Evolutionary conservation across 2,329 filamentous ascomycete genomes (phyloP).

Genomic region (Cercospora nicotianae): DNA sequence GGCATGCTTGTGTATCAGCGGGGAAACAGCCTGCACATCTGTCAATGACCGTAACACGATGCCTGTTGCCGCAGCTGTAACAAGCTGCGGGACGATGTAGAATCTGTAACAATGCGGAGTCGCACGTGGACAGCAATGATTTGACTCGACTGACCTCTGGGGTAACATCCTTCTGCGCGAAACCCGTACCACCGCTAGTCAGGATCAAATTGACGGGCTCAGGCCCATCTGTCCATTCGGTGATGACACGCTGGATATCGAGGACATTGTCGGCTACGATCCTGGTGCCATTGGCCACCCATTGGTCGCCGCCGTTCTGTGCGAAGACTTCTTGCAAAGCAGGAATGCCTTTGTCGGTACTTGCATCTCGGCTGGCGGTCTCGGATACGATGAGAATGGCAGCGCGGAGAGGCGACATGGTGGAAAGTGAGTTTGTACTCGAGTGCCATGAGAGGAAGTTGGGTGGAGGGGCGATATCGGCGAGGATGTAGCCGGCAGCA

Average conservation of each 20-base stretch:
- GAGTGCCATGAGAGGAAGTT: not conserved
- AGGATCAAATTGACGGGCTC: conserved; percentile 70
- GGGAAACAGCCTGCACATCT: conserved; percentile 66
- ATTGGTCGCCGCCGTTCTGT: conserved; percentile 65
- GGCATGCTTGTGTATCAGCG: conserved; percentile 79
- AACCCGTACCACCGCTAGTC: conserved; percentile 91
- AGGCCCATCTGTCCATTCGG: conserved; percentile 68
- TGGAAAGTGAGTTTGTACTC: not conserved
- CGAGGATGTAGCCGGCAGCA: not conserved
- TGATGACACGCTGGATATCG: conserved; percentile 73
- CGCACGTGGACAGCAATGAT: not conserved
- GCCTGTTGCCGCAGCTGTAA: not conserved
- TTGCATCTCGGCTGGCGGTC: conserved; percentile 76
- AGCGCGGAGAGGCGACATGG: conserved; percentile 56
- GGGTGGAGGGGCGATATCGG: not conserved
- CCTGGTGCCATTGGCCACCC: conserved; percentile 66
- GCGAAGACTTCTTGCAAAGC: conserved; percentile 69
- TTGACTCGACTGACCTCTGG: conserved; percentile 66
- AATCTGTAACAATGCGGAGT: not conserved
- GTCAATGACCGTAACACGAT: not conserved
- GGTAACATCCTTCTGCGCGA: conserved; percentile 79
- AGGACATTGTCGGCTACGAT: conserved; percentile 78
- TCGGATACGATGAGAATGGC: conserved; percentile 88
- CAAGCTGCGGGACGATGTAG: not conserved
- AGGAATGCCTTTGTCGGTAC: conserved; percentile 71